phyloP scores from a whole-genome alignment of 192 early-diverging fungal species.

The Chytriomyces sp. region DNA sequence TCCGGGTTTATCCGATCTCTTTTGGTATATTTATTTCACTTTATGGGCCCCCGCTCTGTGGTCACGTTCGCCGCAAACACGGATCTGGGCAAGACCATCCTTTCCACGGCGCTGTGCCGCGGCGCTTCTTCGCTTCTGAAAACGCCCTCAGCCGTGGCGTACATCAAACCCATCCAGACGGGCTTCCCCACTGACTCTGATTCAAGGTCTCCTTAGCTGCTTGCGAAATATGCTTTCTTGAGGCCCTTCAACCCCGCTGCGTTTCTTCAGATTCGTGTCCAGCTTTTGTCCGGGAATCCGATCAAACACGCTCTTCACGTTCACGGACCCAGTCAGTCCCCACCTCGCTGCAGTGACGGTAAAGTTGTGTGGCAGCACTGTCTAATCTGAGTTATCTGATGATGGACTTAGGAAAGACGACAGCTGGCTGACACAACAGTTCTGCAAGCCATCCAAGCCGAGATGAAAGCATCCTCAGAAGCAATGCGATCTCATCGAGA shows the following conservation, averaged over 20 bases:
- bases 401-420: constrained; percentile 39
- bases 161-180: constrained; percentile 84
- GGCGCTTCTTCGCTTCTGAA: constrained; percentile 44
- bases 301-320: constrained; percentile 63
- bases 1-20: too few relatives aligned
- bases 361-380: background rate
- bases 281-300: constrained; percentile 48
- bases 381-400: background rate
- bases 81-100: constrained; percentile 81
- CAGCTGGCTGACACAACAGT: constrained; percentile 39
- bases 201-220: constrained; percentile 51
- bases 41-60: background rate
- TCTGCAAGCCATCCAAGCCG: constrained; percentile 27
- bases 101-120: constrained; percentile 70
- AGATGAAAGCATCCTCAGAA: background rate
- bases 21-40: too few relatives aligned
- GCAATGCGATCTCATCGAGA: background rate
- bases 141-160: constrained; percentile 50
- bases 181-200: constrained; percentile 81
- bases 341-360: constrained; percentile 65
- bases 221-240: background rate
- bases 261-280: constrained; percentile 53
- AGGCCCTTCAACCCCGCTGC: background rate
- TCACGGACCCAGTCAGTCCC: constrained; percentile 75
- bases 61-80: constrained; percentile 75